Percentiles rank a stretch among this genome's conserved stretches.
Evolutionary conservation across 1,139 yeast genomes (phyloP).

Genomic region (Suhomyces kunorum): DNA sequence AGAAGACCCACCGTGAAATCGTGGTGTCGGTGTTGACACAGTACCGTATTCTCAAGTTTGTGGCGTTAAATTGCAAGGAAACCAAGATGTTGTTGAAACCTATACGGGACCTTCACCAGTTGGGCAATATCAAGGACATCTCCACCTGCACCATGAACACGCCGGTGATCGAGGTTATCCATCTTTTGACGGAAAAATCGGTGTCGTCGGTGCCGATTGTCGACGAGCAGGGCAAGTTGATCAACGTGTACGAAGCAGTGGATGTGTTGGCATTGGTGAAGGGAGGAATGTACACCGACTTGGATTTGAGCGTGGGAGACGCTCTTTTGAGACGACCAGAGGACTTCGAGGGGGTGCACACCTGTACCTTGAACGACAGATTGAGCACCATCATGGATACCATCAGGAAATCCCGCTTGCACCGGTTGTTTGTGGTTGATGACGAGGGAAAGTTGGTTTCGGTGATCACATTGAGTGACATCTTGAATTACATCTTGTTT

Average conservation of each 20-base stretch:
- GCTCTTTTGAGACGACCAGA: constrained; percentile 93
- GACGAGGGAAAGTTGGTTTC: constrained; percentile 74
- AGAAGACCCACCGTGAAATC: constrained; percentile 87
- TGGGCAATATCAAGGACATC: constrained; percentile 61
- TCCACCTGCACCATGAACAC: constrained; percentile 87
- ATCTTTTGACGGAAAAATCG: constrained; percentile 71
- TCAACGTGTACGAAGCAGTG: constrained; percentile 94
- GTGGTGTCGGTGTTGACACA: constrained; percentile 95
- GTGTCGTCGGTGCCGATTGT: constrained; percentile 93
- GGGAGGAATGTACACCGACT: constrained; percentile 91
- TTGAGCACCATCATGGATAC: constrained; percentile 92
- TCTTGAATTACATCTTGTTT: constrained; percentile 76
- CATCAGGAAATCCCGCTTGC: constrained; percentile 85
- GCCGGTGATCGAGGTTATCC: constrained; percentile 93
- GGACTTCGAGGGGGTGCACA: constrained; percentile 97
- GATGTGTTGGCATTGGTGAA: constrained; percentile 91
- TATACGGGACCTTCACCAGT: constrained; percentile 60
- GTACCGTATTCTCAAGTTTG: constrained; percentile 92
- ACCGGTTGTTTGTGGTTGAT: constrained; percentile 91
- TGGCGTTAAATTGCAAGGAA: constrained; percentile 93
- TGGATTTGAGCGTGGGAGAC: constrained; percentile 91
- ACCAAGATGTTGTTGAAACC: constrained; percentile 83
- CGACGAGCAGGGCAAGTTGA: constrained; percentile 70
- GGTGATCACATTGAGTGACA: constrained; percentile 89
- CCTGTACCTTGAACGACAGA: constrained; percentile 87